A percentile compares a stretch with the other conserved stretches of the same genome.
Evolutionary conservation across 2,329 filamentous ascomycete species (phyloP).

Genomic region (Gliomastix tumulicola): DNA sequence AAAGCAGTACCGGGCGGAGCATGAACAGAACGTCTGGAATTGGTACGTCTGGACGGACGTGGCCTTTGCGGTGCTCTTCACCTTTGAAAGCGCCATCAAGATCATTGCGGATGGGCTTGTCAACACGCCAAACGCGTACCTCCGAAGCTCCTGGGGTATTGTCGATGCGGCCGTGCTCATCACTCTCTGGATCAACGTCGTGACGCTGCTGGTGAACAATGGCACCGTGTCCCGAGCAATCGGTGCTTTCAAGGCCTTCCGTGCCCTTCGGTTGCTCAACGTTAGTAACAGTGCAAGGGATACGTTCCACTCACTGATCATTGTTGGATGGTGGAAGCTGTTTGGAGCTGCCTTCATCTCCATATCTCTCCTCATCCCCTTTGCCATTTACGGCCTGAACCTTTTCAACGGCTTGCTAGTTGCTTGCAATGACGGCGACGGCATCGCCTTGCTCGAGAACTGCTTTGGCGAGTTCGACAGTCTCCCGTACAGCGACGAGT

Average conservation of each 20-base stretch:
- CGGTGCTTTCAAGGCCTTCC: conserved; percentile 92
- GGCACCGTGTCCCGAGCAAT: conserved; percentile 83
- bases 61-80: conserved; percentile 82
- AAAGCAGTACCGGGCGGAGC: conserved; percentile 67
- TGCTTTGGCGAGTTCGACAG: conserved; percentile 81
- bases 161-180: conserved; percentile 89
- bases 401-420: conserved; percentile 81
- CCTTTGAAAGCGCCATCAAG: conserved; percentile 81
- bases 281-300: conserved; percentile 93
- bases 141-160: conserved; percentile 92
- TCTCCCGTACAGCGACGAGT: conserved; percentile 64
- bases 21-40: conserved; percentile 56
- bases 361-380: conserved; percentile 87
- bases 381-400: conserved; percentile 92
- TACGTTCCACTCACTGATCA: conserved; percentile 94
- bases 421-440: conserved; percentile 61
- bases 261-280: conserved; percentile 85
- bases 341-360: conserved; percentile 90
- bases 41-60: conserved; percentile 97
- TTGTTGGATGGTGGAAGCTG: conserved; percentile 91
- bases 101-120: conserved; percentile 92
- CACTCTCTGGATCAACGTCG: conserved; percentile 92
- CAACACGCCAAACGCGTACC: conserved; percentile 96
- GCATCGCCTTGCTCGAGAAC: conserved; percentile 55
- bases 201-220: conserved; percentile 73